These are phyloP conservation scores for Fragaria ananassa DNA, from an alignment of 306 rosid genomes.

Conservation along the genomic window DNA sequence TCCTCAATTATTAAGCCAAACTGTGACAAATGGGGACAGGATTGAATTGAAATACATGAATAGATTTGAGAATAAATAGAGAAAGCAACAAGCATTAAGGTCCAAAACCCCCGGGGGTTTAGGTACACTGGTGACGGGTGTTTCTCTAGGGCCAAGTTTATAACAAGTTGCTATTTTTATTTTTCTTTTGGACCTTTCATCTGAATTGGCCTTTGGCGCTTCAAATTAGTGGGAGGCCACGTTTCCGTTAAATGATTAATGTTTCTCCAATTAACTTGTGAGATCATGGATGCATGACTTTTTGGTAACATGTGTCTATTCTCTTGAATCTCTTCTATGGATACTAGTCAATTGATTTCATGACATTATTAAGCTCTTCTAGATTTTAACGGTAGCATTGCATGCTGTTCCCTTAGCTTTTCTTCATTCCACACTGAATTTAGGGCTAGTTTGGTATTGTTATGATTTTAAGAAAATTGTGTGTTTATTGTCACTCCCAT, in stretches of 20 bases:
- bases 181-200: conserved; percentile 13
- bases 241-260: conserved; percentile 33
- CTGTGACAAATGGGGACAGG: conserved; percentile 23
- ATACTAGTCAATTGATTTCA: neutral
- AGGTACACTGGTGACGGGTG: neutral
- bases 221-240: conserved; percentile 34
- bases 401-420: neutral
- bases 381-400: neutral
- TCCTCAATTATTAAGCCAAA: conserved; percentile 1
- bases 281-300: neutral
- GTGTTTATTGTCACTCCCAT: no score
- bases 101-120: conserved; percentile 3
- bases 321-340: neutral
- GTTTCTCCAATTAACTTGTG: neutral
- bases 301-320: neutral
- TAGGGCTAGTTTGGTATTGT: no score
- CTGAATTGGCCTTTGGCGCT: conserved; percentile 1
- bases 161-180: neutral
- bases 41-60: neutral
- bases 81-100: conserved; percentile 34
- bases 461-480: no score
- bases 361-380: neutral
- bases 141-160: neutral
- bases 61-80: conserved; percentile 11
- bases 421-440: no score